A percentile compares a stretch with the other conserved stretches of the same genome.
Conservation (phyloP, 805 yeast species). For the Jamesozyma piceae region DNA sequence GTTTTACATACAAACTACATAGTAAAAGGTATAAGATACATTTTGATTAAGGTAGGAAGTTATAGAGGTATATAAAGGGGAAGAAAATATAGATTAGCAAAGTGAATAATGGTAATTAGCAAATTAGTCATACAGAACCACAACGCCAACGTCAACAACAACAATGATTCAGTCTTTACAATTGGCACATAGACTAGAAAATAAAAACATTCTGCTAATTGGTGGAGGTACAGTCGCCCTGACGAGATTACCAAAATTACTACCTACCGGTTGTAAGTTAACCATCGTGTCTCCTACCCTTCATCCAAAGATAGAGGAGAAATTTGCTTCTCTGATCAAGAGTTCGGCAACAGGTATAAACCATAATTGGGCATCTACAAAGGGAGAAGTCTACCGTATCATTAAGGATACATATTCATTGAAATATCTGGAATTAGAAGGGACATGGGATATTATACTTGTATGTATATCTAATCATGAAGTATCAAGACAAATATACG, state of each 20-base stretch:
- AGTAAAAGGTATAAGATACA: no score
- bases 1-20: no score
- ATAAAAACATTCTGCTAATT: constrained; percentile 21
- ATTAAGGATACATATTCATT: constrained; percentile 11
- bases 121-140: no score
- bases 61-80: no score
- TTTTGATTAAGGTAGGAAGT: no score
- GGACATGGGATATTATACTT: constrained; percentile 22
- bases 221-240: constrained; percentile 31
- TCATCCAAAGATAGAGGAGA: constrained; percentile 10
- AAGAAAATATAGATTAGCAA: no score
- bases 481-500: constrained; percentile 18
- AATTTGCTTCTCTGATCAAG: constrained; percentile 1
- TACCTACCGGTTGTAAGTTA: constrained; percentile 28
- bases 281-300: constrained; percentile 23
- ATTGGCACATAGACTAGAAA: constrained; percentile 24
- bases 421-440: constrained; percentile 13
- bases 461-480: constrained; percentile 24
- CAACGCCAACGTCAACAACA: no score
- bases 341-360: no score
- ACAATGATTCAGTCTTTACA: constrained; percentile 15
- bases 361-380: constrained; percentile 9
- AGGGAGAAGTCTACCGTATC: constrained; percentile 11
- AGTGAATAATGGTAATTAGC: no score
- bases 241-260: constrained; percentile 25